Percentiles rank a stretch among this genome's conserved stretches.
phyloP scores from a whole-genome alignment of 352 stramenopile species.

The Pythium dissimile region DNA sequence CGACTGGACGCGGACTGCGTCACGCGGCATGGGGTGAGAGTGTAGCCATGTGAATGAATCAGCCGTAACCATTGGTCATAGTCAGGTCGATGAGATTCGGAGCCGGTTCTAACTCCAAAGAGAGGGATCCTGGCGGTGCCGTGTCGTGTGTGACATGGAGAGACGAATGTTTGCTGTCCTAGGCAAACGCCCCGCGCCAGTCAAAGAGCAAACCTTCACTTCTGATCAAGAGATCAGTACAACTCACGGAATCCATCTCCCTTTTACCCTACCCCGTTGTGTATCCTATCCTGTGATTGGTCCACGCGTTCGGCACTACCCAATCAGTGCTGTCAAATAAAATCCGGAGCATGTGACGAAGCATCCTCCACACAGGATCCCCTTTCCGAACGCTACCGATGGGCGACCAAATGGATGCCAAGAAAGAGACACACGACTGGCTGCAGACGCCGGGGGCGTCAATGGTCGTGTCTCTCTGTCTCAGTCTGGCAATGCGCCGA shows the following conservation, averaged over 20 bases:
- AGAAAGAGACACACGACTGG: conserved; percentile 8
- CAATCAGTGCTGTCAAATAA: conserved; percentile 4
- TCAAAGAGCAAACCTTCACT: background rate
- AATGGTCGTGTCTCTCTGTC: conserved; percentile 18
- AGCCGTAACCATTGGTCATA: too few relatives aligned
- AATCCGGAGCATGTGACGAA: conserved; percentile 17
- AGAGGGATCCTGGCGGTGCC: too few relatives aligned
- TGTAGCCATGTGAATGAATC: background rate
- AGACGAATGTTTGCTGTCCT: too few relatives aligned
- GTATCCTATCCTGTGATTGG: background rate
- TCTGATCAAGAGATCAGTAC: background rate
- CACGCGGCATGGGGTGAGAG: too few relatives aligned
- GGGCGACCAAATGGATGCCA: background rate
- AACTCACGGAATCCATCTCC: background rate
- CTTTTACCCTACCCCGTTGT: background rate
- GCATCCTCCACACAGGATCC: background rate
- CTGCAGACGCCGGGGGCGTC: background rate
- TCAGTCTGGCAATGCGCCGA: conserved; percentile 11
- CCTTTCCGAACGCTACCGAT: background rate
- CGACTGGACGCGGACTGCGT: too few relatives aligned
- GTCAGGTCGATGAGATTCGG: background rate
- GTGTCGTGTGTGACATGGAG: too few relatives aligned
- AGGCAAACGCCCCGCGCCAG: background rate
- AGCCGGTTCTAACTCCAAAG: too few relatives aligned
- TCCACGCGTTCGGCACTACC: background rate